These are phyloP conservation scores for Dryas octopetala DNA, from an alignment of 306 rosid species.

Conservation along the genomic window DNA sequence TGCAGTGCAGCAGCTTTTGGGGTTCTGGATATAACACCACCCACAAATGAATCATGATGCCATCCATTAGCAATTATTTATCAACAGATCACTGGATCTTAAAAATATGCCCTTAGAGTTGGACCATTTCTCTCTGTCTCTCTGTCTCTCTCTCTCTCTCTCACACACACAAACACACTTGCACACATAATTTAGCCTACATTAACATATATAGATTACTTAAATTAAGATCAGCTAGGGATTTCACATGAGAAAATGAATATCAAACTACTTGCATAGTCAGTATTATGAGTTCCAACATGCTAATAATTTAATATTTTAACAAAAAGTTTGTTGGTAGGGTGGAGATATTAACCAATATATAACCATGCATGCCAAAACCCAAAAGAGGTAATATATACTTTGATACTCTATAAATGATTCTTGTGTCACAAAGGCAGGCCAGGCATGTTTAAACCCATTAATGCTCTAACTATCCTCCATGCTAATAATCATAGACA, in stretches of 20 bases:
- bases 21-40: conserved; percentile 42
- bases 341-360: background rate
- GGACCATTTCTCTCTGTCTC: background rate
- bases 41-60: conserved; percentile 48
- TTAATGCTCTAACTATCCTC: conserved; percentile 38
- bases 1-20: conserved; percentile 52
- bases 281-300: too few relatives aligned
- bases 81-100: conserved; percentile 31
- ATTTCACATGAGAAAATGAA: too few relatives aligned
- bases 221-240: too few relatives aligned
- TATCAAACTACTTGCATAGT: too few relatives aligned
- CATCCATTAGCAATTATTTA: conserved; percentile 54
- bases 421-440: conserved; percentile 51
- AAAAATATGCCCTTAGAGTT: background rate
- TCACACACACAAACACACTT: too few relatives aligned
- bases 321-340: background rate
- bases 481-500: conserved; percentile 46
- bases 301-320: too few relatives aligned
- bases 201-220: too few relatives aligned
- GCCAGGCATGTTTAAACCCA: conserved; percentile 53
- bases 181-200: too few relatives aligned
- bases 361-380: background rate
- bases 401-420: conserved; percentile 28
- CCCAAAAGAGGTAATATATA: background rate
- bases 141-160: too few relatives aligned